Evolutionary conservation across 192 early-diverging fungal species (phyloP), one percentile per base, ranked within the genome.

Genomic region (Linnemannia schmuckeri): DNA sequence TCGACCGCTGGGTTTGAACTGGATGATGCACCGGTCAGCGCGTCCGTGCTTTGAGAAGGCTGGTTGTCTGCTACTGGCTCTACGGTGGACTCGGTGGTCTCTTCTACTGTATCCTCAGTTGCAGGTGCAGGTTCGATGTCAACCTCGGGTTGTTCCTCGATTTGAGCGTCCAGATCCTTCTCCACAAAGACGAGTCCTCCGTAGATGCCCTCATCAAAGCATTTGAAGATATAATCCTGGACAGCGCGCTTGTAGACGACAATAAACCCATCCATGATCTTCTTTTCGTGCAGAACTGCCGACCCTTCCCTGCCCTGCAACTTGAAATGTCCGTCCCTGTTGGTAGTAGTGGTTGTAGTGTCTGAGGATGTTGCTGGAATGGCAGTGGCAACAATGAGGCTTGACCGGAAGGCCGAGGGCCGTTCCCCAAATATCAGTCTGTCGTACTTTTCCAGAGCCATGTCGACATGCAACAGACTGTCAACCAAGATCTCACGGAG

Each of bases 201-300:
- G 68, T 90, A 90, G 49, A 90, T 85, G 33, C 89, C 89, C 35
- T 90, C 89, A 70, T 85, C 83, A 68, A 85, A 90, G 72, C 89
- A 90, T 27, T 81, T 87, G 27, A 87, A 73, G 35, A 87, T 87
- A n/a, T 87, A 87, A 10, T 87, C 85, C 49, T 87, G 79, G 2
- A 81, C 85, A 27, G 85, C 85, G 18, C 85, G 85, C 66, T 81
- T 87, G 37, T 87, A 87, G 4, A 87, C 85, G 1, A 87, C 76
- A 66, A 81, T 42, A 47, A 87, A 87, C 10, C 80, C 85, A 44
- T 87, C 85, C 80, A 87, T 81, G 22, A 77, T 87, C 68, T 81
- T 81, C 75, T 87, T 79, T 33, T 87, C 85, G 42, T 78, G 78
- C 72, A 81, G 49, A 0, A 87, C 66, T 35, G 44, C 76, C 15